Percentiles rank a stretch among this genome's conserved stretches.
Evolutionary conservation across 805 yeast species (phyloP).

Genomic region (Metschnikowia continentalis): DNA sequence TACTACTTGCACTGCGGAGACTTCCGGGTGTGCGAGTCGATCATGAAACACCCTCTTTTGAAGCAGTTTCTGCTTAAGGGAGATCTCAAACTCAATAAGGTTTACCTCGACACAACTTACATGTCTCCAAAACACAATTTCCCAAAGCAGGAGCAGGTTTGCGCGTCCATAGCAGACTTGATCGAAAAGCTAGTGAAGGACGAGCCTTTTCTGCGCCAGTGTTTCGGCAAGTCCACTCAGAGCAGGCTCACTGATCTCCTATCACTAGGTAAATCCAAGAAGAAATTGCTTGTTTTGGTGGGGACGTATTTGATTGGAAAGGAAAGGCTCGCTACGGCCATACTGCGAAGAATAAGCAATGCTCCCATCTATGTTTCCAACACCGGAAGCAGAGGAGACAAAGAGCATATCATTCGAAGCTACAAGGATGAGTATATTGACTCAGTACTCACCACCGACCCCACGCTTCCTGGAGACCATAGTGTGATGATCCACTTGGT

Average conservation of each 20-base stretch:
- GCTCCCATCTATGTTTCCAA: conserved; percentile 54
- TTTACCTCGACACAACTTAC: conserved; percentile 90
- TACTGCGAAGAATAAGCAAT: conserved; percentile 46
- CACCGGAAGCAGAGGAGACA: conserved; percentile 42
- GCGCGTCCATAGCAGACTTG: conserved; percentile 55
- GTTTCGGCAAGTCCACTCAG: conserved; percentile 36
- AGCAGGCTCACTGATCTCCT: conserved; percentile 38
- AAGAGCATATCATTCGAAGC: conserved; percentile 37
- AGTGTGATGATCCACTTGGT: conserved; percentile 61
- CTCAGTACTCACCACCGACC: conserved; percentile 25
- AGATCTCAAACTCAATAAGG: conserved; percentile 43
- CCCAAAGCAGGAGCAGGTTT: conserved; percentile 71
- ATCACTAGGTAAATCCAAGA: conserved; percentile 12
- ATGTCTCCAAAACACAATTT: conserved; percentile 69
- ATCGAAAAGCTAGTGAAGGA: conserved; percentile 33
- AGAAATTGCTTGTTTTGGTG: conserved; percentile 54
- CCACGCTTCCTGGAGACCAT: conserved; percentile 44
- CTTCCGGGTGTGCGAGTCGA: conserved; percentile 62
- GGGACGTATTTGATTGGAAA: conserved; percentile 94
- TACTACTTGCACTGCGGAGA: conserved; percentile 85
- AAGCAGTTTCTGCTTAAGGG: conserved; percentile 16
- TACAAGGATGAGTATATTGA: conserved; percentile 43
- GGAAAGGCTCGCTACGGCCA: conserved; percentile 71
- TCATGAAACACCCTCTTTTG: conserved; percentile 40
- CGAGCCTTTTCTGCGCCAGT: conserved; percentile 22